These are phyloP conservation scores for Astrothelium subdiscretum DNA, from an alignment of 495 filamentous ascomycete genomes.

Conservation along the genomic window DNA sequence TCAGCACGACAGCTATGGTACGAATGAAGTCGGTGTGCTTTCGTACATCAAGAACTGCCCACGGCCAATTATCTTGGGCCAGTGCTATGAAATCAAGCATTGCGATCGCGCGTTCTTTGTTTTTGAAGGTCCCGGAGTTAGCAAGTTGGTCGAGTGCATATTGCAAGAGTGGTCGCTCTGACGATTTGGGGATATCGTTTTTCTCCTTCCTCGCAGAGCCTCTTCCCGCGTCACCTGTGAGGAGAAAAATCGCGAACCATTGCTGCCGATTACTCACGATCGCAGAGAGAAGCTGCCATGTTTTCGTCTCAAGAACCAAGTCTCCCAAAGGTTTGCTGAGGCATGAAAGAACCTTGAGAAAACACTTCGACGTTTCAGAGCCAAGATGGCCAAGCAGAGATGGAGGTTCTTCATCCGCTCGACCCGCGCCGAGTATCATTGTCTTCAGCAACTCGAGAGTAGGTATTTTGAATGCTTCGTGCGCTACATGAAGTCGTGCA, in stretches of 20 bases:
- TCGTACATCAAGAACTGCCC: slow-evolving; percentile 67
- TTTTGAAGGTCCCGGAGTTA: slow-evolving; percentile 27
- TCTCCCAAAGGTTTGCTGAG: slow-evolving; percentile 67
- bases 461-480: slow-evolving; percentile 51
- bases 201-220: slow-evolving; percentile 15
- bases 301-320: slow-evolving; percentile 44
- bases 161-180: slow-evolving; percentile 54
- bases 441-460: slow-evolving; percentile 59
- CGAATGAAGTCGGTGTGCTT: slow-evolving; percentile 61
- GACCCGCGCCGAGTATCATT: slow-evolving; percentile 57
- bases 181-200: slow-evolving; percentile 17
- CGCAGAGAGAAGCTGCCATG: slow-evolving; percentile 81
- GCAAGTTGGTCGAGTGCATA: slow-evolving; percentile 66
- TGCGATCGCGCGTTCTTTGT: slow-evolving; percentile 44
- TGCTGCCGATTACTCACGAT: slow-evolving; percentile 84
- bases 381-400: slow-evolving; percentile 84
- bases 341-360: slow-evolving; percentile 64
- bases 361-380: slow-evolving; percentile 65
- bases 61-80: slow-evolving; percentile 85
- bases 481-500: slow-evolving; percentile 65
- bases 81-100: slow-evolving; percentile 77
- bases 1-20: slow-evolving; percentile 48
- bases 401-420: slow-evolving; percentile 58
- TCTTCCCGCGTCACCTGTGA: slow-evolving; percentile 55
- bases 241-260: slow-evolving; percentile 85